These are phyloP conservation scores for Leishmania guyanensis DNA, from an alignment of 208 protist genomes.

Conservation along the genomic window DNA sequence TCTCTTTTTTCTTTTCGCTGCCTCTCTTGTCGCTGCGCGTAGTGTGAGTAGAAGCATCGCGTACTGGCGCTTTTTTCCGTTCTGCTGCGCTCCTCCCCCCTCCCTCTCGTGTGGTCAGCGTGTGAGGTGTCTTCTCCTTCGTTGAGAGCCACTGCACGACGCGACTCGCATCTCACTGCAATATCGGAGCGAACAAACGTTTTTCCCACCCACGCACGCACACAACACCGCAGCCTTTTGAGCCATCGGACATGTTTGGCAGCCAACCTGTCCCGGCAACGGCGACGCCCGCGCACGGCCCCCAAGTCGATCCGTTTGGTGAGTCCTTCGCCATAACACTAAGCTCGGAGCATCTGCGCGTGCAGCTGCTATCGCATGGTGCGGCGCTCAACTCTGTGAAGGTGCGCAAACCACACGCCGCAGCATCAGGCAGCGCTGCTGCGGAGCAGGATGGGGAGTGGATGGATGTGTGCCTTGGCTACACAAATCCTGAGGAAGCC, in stretches of 20 bases:
- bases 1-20: too few species aligned
- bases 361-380: constrained; percentile 67
- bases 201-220: background rate
- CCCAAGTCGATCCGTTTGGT: constrained; percentile 62
- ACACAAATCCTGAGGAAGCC: constrained; percentile 43
- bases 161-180: background rate
- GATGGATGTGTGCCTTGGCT: constrained; percentile 63
- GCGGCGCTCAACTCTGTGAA: constrained; percentile 69
- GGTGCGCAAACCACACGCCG: constrained; percentile 43
- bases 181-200: background rate
- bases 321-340: constrained; percentile 57
- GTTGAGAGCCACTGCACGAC: background rate
- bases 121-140: background rate
- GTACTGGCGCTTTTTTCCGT: background rate
- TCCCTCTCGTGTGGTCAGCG: background rate
- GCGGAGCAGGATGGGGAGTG: constrained; percentile 31
- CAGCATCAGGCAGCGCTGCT: background rate
- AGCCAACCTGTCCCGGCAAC: constrained; percentile 10
- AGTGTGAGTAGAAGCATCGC: too few species aligned
- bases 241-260: constrained; percentile 6
- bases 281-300: constrained; percentile 10
- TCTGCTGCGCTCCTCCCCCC: background rate
- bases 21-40: too few species aligned
- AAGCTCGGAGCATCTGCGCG: constrained; percentile 45
- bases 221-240: background rate